These are phyloP conservation scores for Axilococcus clingmanii DNA, from an alignment of 139 green algal genomes.

Conservation along the genomic window DNA sequence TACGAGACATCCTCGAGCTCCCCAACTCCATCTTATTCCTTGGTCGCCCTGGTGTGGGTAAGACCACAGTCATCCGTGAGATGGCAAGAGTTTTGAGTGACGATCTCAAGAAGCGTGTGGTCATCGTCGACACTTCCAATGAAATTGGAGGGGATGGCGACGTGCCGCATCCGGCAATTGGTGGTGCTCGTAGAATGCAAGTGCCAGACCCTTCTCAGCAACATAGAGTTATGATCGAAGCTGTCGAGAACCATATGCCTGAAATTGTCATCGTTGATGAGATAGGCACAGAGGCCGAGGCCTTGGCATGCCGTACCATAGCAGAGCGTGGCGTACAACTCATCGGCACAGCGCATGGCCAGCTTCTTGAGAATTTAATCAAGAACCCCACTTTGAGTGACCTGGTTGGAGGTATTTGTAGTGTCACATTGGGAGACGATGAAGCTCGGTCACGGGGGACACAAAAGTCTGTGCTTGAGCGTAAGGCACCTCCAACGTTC, in stretches of 20 bases:
- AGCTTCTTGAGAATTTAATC: conserved; percentile 94
- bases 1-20: conserved; percentile 75
- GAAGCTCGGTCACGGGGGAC: conserved; percentile 74
- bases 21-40: conserved; percentile 74
- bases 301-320: conserved; percentile 93
- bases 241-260: conserved; percentile 88
- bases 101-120: conserved; percentile 50
- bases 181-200: conserved; percentile 87
- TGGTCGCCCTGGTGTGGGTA: conserved; percentile 81
- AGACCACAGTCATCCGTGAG: conserved; percentile 90
- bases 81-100: conserved; percentile 83
- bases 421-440: conserved; percentile 76
- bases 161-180: conserved; percentile 90
- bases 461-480: conserved; percentile 94
- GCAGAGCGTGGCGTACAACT: conserved; percentile 91
- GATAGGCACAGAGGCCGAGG: conserved; percentile 93
- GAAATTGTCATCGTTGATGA: conserved; percentile 40
- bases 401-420: conserved; percentile 66
- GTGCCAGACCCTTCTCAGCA: conserved; percentile 80
- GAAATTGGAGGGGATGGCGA: conserved; percentile 90
- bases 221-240: conserved; percentile 93
- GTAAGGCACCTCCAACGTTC: conserved; percentile 83
- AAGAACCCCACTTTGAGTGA: conserved; percentile 85
- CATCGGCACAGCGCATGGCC: conserved; percentile 91
- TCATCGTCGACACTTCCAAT: conserved; percentile 74